Evolutionary conservation across 805 yeast genomes (phyloP).

Genomic region (Yarrowia sp.): DNA sequence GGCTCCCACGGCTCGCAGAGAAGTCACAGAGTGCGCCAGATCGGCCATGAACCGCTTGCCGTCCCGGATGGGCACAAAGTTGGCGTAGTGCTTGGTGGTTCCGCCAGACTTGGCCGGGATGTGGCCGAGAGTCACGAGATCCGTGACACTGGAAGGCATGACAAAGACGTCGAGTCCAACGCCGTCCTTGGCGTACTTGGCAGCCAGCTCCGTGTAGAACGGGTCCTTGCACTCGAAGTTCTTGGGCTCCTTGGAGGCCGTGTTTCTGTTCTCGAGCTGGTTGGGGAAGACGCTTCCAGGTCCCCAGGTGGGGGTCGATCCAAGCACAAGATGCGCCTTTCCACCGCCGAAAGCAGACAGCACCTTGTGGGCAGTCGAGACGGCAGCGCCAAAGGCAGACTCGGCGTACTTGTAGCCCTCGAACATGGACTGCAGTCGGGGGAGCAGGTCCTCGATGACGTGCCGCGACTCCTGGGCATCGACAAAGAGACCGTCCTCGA

Average conservation of each 20-base stretch:
- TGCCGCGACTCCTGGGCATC: constrained; percentile 66
- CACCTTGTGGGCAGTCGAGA: constrained; percentile 63
- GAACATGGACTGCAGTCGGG: constrained; percentile 51
- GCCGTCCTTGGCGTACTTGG: constrained; percentile 53
- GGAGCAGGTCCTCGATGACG: constrained; percentile 66
- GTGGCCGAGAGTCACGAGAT: constrained; percentile 68
- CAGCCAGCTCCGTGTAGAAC: constrained; percentile 59
- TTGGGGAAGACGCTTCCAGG: constrained; percentile 39
- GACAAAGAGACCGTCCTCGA: constrained; percentile 69
- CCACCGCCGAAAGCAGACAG: constrained; percentile 62
- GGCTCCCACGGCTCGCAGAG: constrained; percentile 70
- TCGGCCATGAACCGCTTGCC: constrained; percentile 63
- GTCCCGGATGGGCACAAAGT: constrained; percentile 67
- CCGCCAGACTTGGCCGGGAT: constrained; percentile 74
- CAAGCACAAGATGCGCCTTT: constrained; percentile 65
- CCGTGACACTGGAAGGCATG: constrained; percentile 62
- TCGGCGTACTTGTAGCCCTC: constrained; percentile 48
- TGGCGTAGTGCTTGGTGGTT: constrained; percentile 56
- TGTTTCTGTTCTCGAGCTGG: constrained; percentile 29
- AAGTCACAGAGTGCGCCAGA: constrained; percentile 45
- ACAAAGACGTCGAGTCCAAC: constrained; percentile 78
- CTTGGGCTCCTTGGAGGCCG: constrained; percentile 48
- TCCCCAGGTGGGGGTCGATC: constrained; percentile 75
- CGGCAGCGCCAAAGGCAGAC: constrained; percentile 76
- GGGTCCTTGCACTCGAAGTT: constrained; percentile 58